phyloP scores from a whole-genome alignment of 495 filamentous ascomycete species.

The Aspergillus carlsbadensis region DNA sequence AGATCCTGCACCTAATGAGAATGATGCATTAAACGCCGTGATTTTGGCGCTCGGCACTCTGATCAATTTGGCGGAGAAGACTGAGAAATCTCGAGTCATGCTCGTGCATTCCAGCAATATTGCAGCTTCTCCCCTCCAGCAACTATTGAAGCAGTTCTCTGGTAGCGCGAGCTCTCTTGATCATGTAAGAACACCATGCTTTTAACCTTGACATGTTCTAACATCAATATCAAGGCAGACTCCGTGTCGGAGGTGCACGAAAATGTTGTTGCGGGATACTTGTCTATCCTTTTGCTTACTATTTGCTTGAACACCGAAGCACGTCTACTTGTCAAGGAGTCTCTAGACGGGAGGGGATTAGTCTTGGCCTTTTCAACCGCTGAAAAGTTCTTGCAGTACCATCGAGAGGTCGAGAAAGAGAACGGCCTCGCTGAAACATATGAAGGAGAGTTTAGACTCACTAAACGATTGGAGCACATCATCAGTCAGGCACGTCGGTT shows the following conservation, averaged over 20 bases:
- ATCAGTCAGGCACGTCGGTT: slow-evolving; percentile 32
- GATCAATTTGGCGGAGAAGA: slow-evolving; percentile 86
- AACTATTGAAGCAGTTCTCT: slow-evolving; percentile 45
- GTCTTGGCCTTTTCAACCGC: slow-evolving; percentile 69
- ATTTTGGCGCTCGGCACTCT: slow-evolving; percentile 79
- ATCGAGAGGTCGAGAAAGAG: slow-evolving; percentile 67
- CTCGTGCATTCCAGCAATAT: slow-evolving; percentile 29
- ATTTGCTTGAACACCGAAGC: slow-evolving; percentile 63
- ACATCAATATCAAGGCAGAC: slow-evolving; percentile 62
- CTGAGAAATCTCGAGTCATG: slow-evolving; percentile 48
- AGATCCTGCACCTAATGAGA: slow-evolving; percentile 43
- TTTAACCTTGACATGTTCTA: background rate
- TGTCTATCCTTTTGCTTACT: slow-evolving; percentile 80
- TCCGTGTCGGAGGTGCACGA: slow-evolving; percentile 79
- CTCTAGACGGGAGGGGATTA: slow-evolving; percentile 60
- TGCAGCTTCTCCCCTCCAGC: slow-evolving; percentile 34
- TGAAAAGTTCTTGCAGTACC: slow-evolving; percentile 78
- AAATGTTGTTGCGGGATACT: slow-evolving; percentile 88
- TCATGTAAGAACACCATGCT: slow-evolving; percentile 38
- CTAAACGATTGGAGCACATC: slow-evolving; percentile 55
- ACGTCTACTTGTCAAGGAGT: slow-evolving; percentile 46
- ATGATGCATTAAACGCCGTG: slow-evolving; percentile 62
- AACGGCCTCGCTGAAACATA: slow-evolving; percentile 21
- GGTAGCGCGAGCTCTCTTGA: slow-evolving; percentile 38
- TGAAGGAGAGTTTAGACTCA: slow-evolving; percentile 47